phyloP scores from a whole-genome alignment of 768 basidiomycete genomes.

The Tricholoma terreum region DNA sequence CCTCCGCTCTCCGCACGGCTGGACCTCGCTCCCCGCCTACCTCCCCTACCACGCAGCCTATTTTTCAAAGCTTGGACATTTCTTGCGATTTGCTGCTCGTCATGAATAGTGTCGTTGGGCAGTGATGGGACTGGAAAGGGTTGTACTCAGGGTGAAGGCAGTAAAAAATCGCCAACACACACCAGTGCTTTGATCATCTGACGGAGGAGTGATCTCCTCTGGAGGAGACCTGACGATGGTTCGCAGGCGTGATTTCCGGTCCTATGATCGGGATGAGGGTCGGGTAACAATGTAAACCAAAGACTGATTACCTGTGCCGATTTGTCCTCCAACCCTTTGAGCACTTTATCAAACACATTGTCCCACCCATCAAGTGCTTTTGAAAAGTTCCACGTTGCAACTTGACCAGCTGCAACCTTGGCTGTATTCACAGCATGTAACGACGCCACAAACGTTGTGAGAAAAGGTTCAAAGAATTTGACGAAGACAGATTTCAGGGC shows the following conservation, averaged over 20 bases:
- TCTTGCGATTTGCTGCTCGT: slow-evolving; percentile 88
- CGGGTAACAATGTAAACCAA: slow-evolving; percentile 3
- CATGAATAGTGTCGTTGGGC: slow-evolving; percentile 51
- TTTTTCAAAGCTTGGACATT: slow-evolving; percentile 91
- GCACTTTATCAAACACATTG: slow-evolving; percentile 68
- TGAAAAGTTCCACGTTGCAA: slow-evolving; percentile 62
- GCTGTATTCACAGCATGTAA: slow-evolving; percentile 59
- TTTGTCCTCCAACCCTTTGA: slow-evolving; percentile 72
- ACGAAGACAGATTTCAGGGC: slow-evolving; percentile 84
- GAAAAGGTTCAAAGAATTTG: slow-evolving; percentile 80
- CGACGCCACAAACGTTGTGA: slow-evolving; percentile 80
- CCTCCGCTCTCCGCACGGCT: slow-evolving; percentile 47
- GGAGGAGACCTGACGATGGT: slow-evolving; percentile 34
- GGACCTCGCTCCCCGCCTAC: slow-evolving; percentile 52
- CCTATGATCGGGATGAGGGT: slow-evolving; percentile 38
- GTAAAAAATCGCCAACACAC: slow-evolving; percentile 13
- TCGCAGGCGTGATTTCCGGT: slow-evolving; percentile 66
- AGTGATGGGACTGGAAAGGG: slow-evolving; percentile 41
- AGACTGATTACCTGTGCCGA: slow-evolving; percentile 54
- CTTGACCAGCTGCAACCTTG: slow-evolving; percentile 38
- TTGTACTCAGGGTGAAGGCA: not conserved
- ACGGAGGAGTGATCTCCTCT: slow-evolving; percentile 46
- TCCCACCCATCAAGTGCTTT: slow-evolving; percentile 81
- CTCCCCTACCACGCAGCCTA: slow-evolving; percentile 73
- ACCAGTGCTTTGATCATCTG: slow-evolving; percentile 64